phyloP scores from a whole-genome alignment of 257 asterid genomes.

The Verbascum thapsus region DNA sequence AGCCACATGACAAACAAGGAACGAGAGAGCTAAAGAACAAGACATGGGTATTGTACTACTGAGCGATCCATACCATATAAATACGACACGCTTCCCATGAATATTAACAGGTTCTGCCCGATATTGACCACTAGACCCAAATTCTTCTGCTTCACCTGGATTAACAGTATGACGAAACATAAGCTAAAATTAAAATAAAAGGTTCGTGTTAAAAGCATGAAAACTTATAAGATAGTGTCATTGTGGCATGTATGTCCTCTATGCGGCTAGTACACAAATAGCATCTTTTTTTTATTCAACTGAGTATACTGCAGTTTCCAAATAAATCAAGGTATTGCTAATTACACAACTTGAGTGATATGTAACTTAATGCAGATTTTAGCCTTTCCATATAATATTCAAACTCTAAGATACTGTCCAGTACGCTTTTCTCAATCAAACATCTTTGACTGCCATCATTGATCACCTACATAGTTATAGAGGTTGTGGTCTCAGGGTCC shows the following conservation, averaged over 20 bases:
- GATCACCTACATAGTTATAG: neutral
- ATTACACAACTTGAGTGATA: neutral
- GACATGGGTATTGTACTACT: constrained; percentile 51
- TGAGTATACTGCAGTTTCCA: constrained; percentile 1
- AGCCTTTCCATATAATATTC: neutral
- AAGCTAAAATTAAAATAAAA: neutral
- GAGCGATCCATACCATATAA: constrained; percentile 64
- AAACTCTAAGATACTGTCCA: neutral
- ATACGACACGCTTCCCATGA: constrained; percentile 56
- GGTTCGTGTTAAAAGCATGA: neutral
- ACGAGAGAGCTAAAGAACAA: constrained; percentile 62
- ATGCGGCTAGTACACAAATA: neutral
- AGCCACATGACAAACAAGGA: constrained; percentile 74
- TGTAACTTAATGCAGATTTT: neutral
- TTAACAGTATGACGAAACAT: constrained; percentile 18
- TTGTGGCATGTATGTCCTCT: constrained; percentile 7
- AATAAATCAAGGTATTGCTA: neutral
- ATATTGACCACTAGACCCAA: constrained; percentile 33
- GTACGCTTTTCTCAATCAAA: neutral
- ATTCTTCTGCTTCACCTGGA: constrained; percentile 52
- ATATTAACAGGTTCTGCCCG: constrained; percentile 60
- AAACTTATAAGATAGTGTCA: neutral
- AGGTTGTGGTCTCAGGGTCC: neutral
- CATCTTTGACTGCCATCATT: neutral
- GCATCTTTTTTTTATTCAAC: neutral